These are phyloP conservation scores for Xylariales sp. DNA, from an alignment of 2,329 filamentous ascomycete species.

Conservation along the genomic window DNA sequence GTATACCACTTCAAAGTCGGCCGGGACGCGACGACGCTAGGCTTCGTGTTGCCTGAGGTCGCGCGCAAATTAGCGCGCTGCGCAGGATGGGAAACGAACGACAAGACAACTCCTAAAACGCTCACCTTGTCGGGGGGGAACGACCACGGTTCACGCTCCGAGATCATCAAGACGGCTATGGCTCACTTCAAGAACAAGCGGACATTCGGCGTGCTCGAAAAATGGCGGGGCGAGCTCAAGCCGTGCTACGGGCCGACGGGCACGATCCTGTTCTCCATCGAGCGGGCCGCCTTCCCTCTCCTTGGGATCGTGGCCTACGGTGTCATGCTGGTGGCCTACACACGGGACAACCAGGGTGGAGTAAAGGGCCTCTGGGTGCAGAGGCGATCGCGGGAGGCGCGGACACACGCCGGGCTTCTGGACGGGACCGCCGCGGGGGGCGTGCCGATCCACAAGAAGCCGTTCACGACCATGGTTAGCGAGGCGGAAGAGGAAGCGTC, in stretches of 20 bases:
- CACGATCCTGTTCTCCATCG: conserved; percentile 26
- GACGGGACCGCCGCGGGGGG: conserved; percentile 83
- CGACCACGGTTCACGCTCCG: conserved; percentile 22
- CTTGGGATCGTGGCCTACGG: conserved; percentile 73
- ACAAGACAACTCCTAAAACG: conserved; percentile 11
- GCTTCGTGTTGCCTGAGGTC: conserved; percentile 28
- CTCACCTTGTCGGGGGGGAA: conserved; percentile 20
- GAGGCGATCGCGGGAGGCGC: conserved; percentile 69
- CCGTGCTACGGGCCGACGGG: conserved; percentile 25
- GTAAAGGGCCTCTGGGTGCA: conserved; percentile 75
- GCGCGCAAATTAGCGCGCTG: conserved; percentile 5
- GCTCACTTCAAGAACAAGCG: background rate
- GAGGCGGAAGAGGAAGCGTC: conserved; percentile 79
- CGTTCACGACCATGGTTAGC: conserved; percentile 73
- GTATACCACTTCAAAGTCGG: conserved; percentile 34
- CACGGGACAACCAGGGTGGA: conserved; percentile 47
- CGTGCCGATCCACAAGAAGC: conserved; percentile 69
- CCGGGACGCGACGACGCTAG: conserved; percentile 15
- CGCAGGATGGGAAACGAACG: conserved; percentile 16
- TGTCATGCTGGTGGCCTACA: conserved; percentile 71
- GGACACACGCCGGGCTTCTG: conserved; percentile 76
- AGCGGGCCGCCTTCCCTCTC: conserved; percentile 50
- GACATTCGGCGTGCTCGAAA: conserved; percentile 19
- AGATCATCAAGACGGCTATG: conserved; percentile 10
- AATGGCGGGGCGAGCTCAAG: conserved; percentile 30